These are phyloP conservation scores for Bremia lactucae DNA, from an alignment of 352 stramenopile genomes.

Conservation along the genomic window DNA sequence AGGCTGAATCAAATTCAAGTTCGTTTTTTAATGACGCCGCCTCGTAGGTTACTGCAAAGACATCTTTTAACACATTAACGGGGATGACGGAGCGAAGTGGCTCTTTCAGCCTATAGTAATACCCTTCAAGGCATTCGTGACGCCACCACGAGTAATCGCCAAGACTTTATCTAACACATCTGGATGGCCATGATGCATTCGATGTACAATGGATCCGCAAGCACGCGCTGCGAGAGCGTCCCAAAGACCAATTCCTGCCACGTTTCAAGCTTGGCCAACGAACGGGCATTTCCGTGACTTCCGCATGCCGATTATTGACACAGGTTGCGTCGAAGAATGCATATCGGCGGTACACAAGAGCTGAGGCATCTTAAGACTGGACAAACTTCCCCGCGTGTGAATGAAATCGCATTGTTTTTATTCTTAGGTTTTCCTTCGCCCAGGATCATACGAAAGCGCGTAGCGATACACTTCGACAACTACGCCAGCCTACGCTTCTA, in stretches of 20 bases:
- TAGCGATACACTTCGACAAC: conserved; percentile 78
- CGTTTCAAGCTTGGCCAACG: conserved; percentile 75
- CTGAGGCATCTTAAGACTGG: conserved; percentile 80
- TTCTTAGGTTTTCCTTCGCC: conserved; percentile 81
- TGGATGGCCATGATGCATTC: conserved; percentile 79
- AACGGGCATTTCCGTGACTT: conserved; percentile 78
- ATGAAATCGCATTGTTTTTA: conserved; percentile 74
- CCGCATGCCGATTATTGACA: conserved; percentile 79
- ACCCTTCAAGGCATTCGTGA: conserved; percentile 73
- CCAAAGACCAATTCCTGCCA: conserved; percentile 82
- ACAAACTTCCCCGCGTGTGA: conserved; percentile 78
- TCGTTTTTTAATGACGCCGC: conserved; percentile 63
- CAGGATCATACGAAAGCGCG: conserved; percentile 58
- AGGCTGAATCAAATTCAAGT: conserved; percentile 83
- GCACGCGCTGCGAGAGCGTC: conserved; percentile 71
- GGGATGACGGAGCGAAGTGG: too few relatives aligned
- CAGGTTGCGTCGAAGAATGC: conserved; percentile 53
- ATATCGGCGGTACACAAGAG: conserved; percentile 60
- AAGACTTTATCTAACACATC: conserved; percentile 80
- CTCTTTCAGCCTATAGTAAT: too few relatives aligned
- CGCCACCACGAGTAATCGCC: conserved; percentile 56
- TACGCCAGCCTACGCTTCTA: conserved; percentile 61
- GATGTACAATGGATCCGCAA: conserved; percentile 63
- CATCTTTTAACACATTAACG: conserved; percentile 81
- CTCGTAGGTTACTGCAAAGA: conserved; percentile 70